Base-by-base conservation (phyloP, 2,329 filamentous ascomycete species). In the Hypoxylon sp. region DNA sequence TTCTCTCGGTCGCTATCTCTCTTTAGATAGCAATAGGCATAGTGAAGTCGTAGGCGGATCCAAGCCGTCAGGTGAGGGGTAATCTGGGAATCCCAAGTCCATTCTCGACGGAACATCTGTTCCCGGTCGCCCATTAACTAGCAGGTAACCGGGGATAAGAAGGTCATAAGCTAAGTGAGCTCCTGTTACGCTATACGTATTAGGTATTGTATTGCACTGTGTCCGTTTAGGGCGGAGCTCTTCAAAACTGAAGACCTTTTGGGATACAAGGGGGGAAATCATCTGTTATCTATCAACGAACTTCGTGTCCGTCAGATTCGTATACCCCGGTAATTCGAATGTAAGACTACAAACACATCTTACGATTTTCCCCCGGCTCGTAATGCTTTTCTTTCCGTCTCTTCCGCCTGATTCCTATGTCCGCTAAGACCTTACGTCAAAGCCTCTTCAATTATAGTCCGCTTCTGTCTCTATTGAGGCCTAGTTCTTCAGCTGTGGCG, bases 401-500 rank as follows among this genome's bases (percentile, higher is more conserved):
- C 39, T 53, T 67, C 59, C 57, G 63, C 52, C 61, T 52, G 37
- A 53, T 63, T 50, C 51, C 53, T 47, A 53, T 62, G 52, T 39
- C 27, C 21, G 51, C 53, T 60, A 60, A 69, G 55, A 67, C 60
- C 54, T 65, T 63, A 24, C 46, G 51, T 51, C 54, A 35, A 67
- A 69, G 63, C 66, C 67, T 64, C 63, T 69, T 67, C 31, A 58
- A 58, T 61, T 67, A 62, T 67, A 56, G 46, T 60, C 62, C 62
- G 46, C 51, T 59, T 27, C 46, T 65, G 50, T 56, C 32, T 65
- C 52, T 58, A 65, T 54, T 51, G 63, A 55, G 61, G 65, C 63
- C 65, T 71, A 65, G 57, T 66, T 66, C 64, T 77, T 80, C 78
- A 81, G 79, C 79, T 78, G 78, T 79, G 79, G 79, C 79, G 78